Conservation (phyloP, 2,329 filamentous ascomycete species). For the Colletotrichum spinosum region DNA sequence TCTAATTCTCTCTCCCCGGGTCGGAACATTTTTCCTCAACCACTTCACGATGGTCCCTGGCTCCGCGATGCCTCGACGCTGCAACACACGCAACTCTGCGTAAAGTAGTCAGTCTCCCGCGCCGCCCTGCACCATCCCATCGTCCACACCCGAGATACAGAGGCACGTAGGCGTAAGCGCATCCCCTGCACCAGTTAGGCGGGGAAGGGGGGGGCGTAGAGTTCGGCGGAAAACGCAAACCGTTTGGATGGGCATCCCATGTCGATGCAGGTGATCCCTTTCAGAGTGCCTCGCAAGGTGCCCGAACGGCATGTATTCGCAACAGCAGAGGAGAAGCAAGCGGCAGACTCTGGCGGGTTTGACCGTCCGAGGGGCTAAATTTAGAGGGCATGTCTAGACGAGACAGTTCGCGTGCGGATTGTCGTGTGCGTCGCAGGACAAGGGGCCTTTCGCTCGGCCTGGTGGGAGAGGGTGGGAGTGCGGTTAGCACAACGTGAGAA, state of each 20-base stretch:
- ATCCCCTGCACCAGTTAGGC: too few relatives aligned
- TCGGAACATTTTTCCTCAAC: slow-evolving; percentile 3
- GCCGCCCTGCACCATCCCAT: neutral
- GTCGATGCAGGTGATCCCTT: slow-evolving; percentile 17
- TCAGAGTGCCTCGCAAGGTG: slow-evolving; percentile 18
- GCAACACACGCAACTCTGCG: neutral
- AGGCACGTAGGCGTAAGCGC: neutral
- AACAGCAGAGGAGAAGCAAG: neutral
- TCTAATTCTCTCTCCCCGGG: slow-evolving; percentile 10
- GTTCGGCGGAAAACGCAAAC: neutral
- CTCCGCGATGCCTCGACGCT: slow-evolving; percentile 1
- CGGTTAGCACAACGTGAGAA: neutral
- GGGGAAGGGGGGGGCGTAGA: too few relatives aligned
- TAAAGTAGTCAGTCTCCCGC: slow-evolving; percentile 13
- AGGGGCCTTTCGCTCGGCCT: neutral
- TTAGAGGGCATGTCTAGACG: slow-evolving; percentile 34
- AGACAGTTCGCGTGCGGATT: slow-evolving; percentile 24
- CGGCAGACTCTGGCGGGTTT: neutral
- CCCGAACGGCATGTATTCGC: slow-evolving; percentile 30
- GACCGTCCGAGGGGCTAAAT: slow-evolving; percentile 15
- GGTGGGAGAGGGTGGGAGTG: neutral
- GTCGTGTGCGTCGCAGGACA: neutral
- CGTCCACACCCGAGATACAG: too few relatives aligned
- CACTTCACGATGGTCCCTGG: neutral
- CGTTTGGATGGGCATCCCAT: slow-evolving; percentile 20